A percentile compares a stretch with the other conserved stretches of the same genome.
Evolutionary conservation across 176 grass and related monocot species (phyloP).

Genomic region (Avena atlantica): DNA sequence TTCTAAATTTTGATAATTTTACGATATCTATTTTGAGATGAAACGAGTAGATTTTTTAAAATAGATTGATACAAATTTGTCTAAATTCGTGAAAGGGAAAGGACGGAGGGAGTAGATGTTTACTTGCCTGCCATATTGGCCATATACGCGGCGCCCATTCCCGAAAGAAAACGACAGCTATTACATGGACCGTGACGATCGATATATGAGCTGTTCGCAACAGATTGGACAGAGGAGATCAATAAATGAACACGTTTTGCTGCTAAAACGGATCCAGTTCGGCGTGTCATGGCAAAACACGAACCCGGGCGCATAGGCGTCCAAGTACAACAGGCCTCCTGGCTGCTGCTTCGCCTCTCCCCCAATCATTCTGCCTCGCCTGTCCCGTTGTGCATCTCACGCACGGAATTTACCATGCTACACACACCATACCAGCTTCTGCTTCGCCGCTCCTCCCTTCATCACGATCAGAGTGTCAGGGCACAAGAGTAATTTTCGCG

Average conservation of each 20-base stretch:
- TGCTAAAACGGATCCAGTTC: not conserved
- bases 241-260: not conserved
- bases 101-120: not conserved
- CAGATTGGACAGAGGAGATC: not conserved
- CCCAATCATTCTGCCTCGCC: conserved; percentile 7
- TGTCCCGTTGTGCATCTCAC: not conserved
- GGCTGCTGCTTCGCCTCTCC: not conserved
- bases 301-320: conserved; percentile 37
- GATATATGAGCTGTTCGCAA: not conserved
- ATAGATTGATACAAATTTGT: no score
- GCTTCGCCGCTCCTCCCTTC: no score
- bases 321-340: conserved; percentile 24
- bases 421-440: no score
- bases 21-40: no score
- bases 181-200: not conserved
- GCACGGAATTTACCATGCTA: not conserved
- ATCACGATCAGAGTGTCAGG: not conserved
- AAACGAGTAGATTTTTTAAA: no score
- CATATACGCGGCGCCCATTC: not conserved
- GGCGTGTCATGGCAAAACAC: not conserved
- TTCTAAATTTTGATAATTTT: no score
- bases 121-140: no score
- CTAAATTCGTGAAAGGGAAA: no score
- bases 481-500: conserved; percentile 22
- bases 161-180: not conserved